Evolutionary conservation across 2,329 filamentous ascomycete species (phyloP).

Genomic region (Xylaria multiplex): DNA sequence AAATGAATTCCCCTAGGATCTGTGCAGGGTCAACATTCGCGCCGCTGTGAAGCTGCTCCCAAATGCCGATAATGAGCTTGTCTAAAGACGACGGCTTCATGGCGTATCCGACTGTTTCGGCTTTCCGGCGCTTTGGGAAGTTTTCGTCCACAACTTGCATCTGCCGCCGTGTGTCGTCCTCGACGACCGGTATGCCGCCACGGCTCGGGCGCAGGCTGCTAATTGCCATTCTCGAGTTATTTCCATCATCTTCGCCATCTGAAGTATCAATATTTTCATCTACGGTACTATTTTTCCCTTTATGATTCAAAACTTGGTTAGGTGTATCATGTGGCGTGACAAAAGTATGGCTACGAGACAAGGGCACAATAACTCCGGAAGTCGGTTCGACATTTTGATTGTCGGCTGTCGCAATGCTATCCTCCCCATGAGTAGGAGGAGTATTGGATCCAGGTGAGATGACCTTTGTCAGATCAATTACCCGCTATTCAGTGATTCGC

Average conservation of each 20-base stretch:
- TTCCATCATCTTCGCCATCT: conserved; percentile 15
- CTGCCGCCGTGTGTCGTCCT: conserved; percentile 45
- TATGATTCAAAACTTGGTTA: conserved; percentile 1
- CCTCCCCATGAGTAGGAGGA: conserved; percentile 5
- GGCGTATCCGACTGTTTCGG: conserved; percentile 45
- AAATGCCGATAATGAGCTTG: conserved; percentile 49
- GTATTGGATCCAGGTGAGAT: conserved; percentile 18
- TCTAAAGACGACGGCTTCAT: conserved; percentile 45
- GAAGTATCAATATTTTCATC: conserved; percentile 1
- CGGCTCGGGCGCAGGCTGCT: conserved; percentile 40
- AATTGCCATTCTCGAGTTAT: conserved; percentile 55
- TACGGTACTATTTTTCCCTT: neutral
- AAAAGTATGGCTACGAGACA: conserved; percentile 5
- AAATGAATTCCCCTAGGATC: conserved; percentile 44
- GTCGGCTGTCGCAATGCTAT: neutral
- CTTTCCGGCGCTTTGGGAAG: conserved; percentile 42
- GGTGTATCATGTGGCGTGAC: neutral
- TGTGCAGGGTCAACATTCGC: conserved; percentile 46
- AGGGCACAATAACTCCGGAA: conserved; percentile 30
- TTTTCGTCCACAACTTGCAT: conserved; percentile 41
- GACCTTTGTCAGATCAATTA: conserved; percentile 35
- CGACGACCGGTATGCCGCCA: conserved; percentile 31
- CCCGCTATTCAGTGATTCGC: conserved; percentile 19
- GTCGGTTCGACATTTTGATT: neutral
- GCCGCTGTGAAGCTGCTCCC: conserved; percentile 50